Conservation (phyloP, 768 basidiomycete genomes). For the Kwoniella dejecticola region DNA sequence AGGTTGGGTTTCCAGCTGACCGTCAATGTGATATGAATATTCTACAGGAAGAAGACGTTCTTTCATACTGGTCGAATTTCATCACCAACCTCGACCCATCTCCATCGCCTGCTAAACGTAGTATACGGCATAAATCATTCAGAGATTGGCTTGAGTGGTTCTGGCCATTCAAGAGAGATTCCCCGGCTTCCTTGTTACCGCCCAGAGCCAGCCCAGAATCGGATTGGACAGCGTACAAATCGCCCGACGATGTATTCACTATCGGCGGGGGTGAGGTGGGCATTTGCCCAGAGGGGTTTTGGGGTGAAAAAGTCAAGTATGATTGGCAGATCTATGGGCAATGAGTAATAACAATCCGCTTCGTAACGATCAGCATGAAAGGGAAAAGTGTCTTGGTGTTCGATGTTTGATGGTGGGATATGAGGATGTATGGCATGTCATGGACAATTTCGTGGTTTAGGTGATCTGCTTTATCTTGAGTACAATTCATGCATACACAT, state of each 20-base stretch:
- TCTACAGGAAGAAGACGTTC: constrained; percentile 23
- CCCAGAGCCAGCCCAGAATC: neutral
- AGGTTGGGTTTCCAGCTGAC: neutral
- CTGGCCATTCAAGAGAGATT: neutral
- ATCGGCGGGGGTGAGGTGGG: constrained; percentile 24
- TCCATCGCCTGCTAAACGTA: neutral
- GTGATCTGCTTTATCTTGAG: no score
- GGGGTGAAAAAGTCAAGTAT: constrained; percentile 35
- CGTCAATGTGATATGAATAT: neutral
- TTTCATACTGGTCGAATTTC: constrained; percentile 36
- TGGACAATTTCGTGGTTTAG: neutral
- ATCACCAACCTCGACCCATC: constrained; percentile 42
- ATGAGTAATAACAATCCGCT: no score
- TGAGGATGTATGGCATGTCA: constrained; percentile 1
- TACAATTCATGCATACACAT: no score
- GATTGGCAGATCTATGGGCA: constrained; percentile 50
- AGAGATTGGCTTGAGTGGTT: neutral
- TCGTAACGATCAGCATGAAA: no score
- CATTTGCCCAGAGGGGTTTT: constrained; percentile 32
- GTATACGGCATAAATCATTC: neutral
- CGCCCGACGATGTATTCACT: constrained; percentile 16
- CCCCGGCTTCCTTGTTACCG: neutral
- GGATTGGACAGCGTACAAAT: constrained; percentile 18
- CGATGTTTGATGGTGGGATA: no score
- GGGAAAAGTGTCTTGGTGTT: no score